A percentile compares a stretch with the other conserved stretches of the same genome.
These are phyloP conservation scores for Amorphotheca resinae DNA, from an alignment of 495 filamentous ascomycete species.

Conservation along the genomic window DNA sequence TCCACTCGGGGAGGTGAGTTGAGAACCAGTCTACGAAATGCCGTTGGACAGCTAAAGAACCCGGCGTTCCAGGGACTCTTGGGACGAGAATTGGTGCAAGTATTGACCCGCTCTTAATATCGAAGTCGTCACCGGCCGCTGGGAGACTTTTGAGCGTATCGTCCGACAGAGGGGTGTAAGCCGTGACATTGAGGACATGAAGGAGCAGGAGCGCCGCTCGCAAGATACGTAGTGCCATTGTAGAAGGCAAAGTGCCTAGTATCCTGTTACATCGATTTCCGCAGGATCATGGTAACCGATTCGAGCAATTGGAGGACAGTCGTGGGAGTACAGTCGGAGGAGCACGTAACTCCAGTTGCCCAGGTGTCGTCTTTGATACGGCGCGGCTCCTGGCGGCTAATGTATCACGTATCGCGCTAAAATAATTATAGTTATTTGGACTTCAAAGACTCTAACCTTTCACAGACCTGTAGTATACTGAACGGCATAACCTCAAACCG, in stretches of 20 bases:
- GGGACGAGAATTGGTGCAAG: slow-evolving; percentile 85
- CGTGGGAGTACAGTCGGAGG: no score
- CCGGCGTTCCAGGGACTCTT: slow-evolving; percentile 76
- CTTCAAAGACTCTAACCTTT: no score
- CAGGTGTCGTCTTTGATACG: no score
- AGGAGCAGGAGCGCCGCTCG: slow-evolving; percentile 1
- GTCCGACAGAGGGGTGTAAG: slow-evolving; percentile 66
- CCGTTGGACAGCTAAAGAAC: slow-evolving; percentile 57
- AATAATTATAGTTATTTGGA: no score
- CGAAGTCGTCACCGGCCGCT: slow-evolving; percentile 61
- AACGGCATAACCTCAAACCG: no score
- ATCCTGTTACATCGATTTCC: slow-evolving; percentile 1
- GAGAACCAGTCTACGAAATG: slow-evolving; percentile 79
- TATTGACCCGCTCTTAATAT: slow-evolving; percentile 60
- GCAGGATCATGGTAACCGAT: slow-evolving; percentile 14
- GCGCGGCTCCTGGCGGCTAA: no score
- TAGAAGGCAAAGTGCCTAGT: slow-evolving; percentile 8
- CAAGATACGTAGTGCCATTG: background rate
- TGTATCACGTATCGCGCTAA: no score
- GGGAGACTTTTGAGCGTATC: slow-evolving; percentile 54
- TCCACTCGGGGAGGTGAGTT: slow-evolving; percentile 63
- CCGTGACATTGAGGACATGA: slow-evolving; percentile 30
- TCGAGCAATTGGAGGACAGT: background rate
- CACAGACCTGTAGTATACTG: no score
- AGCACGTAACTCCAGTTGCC: no score